Percentiles rank a stretch among this genome's conserved stretches.
phyloP scores from a whole-genome alignment of 2,329 filamentous ascomycete genomes.

The Phoma sp. region DNA sequence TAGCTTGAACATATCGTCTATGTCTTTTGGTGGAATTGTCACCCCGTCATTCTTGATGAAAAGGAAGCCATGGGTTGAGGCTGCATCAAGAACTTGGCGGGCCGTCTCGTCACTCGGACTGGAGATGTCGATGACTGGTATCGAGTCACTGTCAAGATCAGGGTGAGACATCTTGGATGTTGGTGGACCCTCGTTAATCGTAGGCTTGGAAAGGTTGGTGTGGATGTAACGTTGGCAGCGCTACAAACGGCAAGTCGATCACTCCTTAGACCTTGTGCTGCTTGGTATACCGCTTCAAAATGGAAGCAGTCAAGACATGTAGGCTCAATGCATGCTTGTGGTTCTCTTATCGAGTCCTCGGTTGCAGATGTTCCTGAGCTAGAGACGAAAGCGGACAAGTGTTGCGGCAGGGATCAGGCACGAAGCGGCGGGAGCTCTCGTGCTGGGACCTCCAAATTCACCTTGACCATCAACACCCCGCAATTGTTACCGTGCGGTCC shows the following conservation, averaged over 20 bases:
- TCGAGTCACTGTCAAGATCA: conserved; percentile 42
- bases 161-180: conserved; percentile 23
- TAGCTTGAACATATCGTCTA: conserved; percentile 75
- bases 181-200: background rate
- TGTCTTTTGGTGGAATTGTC: conserved; percentile 69
- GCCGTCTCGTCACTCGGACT: conserved; percentile 65
- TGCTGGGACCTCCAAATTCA: conserved; percentile 15
- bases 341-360: conserved; percentile 3
- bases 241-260: no score
- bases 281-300: background rate
- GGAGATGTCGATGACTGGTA: conserved; percentile 85
- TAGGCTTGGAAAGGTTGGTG: no score
- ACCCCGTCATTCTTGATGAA: conserved; percentile 79
- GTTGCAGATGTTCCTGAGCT: conserved; percentile 9
- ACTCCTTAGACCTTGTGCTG: no score
- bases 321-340: background rate
- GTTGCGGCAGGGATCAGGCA: conserved; percentile 6
- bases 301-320: conserved; percentile 1
- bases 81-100: conserved; percentile 76
- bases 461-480: conserved; percentile 13
- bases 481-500: conserved; percentile 7
- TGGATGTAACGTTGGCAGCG: no score
- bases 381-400: conserved; percentile 14
- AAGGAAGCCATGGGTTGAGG: conserved; percentile 83
- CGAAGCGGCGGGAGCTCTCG: conserved; percentile 17